Base-by-base conservation (phyloP, 108 stramenopile species). In the Skeletonema tropicum region DNA sequence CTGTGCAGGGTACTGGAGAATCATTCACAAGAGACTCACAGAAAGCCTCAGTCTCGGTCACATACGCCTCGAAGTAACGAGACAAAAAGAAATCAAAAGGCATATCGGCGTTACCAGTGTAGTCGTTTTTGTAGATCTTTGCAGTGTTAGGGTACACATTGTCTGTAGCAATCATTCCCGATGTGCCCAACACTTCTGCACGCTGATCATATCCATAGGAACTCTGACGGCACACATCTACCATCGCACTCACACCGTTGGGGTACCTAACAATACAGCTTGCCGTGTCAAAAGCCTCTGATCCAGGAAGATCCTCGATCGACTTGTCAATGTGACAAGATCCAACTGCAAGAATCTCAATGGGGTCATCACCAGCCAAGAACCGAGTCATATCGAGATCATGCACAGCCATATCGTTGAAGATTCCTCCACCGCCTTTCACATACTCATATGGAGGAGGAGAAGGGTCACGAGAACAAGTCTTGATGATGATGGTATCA, bases 321-420 rank as follows among this genome's bases (percentile, higher is more conserved):
- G 71, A 73, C 83, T 94, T 94, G 79, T 98, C 97, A 85, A 98
- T 97, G 85, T 97, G 96, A 81, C 93, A 95, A 26, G 91, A 90
- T 61, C 94, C 92, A 74, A 91, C 82, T 59, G 93, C 94, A 64
- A 94, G 77, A 61, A 94, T 97, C 38, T 95, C 96, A 75, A 94
- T 87, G 48, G 97, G 97, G 74, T 98, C 97, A 9, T 69, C 71
- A 58, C 94, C 96, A 57, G 95, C 94, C 60, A 98, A 82, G 87
- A 95, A 97, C 32, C 97, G 91, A 57, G 89, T 80, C 97, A 98
- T 98, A 70, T 98, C 97, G 38, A 98, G 86, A 88, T 98, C 97
- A 84, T 98, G 97, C 76, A 98, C 97, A 35, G 97, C 97, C 97
- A 98, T 98, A 68, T 98, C 97, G 59, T 94, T 92, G 79, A 98